Base-by-base conservation (phyloP, 2,329 filamentous ascomycete genomes). In the Penicillium nordicum region DNA sequence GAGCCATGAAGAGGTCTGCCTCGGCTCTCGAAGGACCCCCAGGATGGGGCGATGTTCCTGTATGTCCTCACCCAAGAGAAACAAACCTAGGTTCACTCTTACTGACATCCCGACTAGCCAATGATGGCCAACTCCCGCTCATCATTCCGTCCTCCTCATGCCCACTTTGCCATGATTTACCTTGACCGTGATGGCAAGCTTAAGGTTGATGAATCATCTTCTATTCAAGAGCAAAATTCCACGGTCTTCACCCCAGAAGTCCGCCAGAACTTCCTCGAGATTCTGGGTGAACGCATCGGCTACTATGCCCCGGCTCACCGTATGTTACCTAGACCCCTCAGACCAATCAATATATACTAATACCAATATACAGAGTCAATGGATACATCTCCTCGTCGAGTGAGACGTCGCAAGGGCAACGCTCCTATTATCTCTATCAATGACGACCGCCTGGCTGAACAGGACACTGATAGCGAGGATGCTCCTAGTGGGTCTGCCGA, bases 151-250 rank as follows among this genome's bases (percentile, higher is more conserved):
- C 51, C 72, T 41, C 71, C 71, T 21, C 72, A 64, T 56, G 51
- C 65, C 10, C 70, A 74, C 49, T 74, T 72, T 50, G 71, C 72
- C 38, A 57, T 74, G 64, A 72, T 74, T 36, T 74, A 73, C 42
- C 57, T 73, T 4, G 72, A 74, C 53, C 64, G 66, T 50, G 65
- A 66, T 50, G 71, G 72, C 16, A 69, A 66, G 53, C 54, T 74
- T 23, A 67, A 68, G 52, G 66, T 72, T 7, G 59, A 68, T 1
- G 71, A 72, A 57, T 74, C 72, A 9, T 38, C 65, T 5, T 72
- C 71, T 2, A 70, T 74, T 16, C 63, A 66, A 41, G 66, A 70
- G 14, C 67, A 69, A 32, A 65, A 66, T 34, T 50, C 61, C 0
- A 70, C 69, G 11, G 51, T 74, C 4, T 72, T 74, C 53, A 70